Evolutionary conservation across 2,329 filamentous ascomycete species (phyloP).

Genomic region (Alternaria sp.): DNA sequence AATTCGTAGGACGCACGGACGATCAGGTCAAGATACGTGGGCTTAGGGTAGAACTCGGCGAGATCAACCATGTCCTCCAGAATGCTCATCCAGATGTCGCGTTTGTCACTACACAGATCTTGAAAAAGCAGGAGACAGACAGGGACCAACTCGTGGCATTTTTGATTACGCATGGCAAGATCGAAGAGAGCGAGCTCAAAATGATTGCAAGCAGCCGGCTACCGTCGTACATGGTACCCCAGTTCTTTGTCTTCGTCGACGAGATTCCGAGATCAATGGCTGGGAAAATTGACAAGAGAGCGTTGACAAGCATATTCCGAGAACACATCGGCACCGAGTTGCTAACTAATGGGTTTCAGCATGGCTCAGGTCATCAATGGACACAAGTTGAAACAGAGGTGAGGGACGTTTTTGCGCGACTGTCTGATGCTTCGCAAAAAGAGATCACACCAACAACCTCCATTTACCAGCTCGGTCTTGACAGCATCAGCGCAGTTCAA

Average conservation of each 20-base stretch:
- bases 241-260: conserved; percentile 42
- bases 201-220: conserved; percentile 27
- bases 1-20: conserved; percentile 48
- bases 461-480: conserved; percentile 86
- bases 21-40: conserved; percentile 52
- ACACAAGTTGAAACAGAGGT: conserved; percentile 59
- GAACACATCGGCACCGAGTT: conserved; percentile 13
- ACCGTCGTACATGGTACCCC: conserved; percentile 49
- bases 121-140: conserved; percentile 29
- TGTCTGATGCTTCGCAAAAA: conserved; percentile 60
- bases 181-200: conserved; percentile 19
- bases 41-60: conserved; percentile 47
- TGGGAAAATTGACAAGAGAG: conserved; percentile 50
- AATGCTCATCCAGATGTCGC: conserved; percentile 26
- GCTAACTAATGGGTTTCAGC: not conserved
- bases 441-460: conserved; percentile 68
- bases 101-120: conserved; percentile 39
- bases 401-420: conserved; percentile 61
- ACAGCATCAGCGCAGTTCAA: conserved; percentile 87
- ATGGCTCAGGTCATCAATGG: conserved; percentile 50
- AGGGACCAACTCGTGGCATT: conserved; percentile 49
- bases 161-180: conserved; percentile 15
- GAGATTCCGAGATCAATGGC: conserved; percentile 47
- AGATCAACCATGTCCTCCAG: conserved; percentile 44
- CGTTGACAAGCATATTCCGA: conserved; percentile 39